Base-by-base conservation (phyloP, 1,139 yeast genomes). In the Ogataea hybrid region DNA sequence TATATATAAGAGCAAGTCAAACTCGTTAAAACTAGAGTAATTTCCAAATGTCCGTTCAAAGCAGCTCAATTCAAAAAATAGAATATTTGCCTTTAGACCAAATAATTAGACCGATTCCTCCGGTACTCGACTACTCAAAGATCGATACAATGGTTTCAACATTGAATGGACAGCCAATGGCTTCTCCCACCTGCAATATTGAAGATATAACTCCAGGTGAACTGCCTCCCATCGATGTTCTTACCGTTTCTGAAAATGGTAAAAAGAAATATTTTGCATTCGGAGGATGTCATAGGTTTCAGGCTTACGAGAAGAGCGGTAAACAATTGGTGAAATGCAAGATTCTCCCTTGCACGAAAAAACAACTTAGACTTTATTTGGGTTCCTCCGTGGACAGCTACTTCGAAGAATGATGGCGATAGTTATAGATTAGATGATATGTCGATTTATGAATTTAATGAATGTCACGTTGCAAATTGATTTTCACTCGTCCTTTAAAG, bases 201-300 rank as follows among this genome's bases (percentile, higher is more conserved):
- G 79, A 76, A 41, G 70, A 76, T 25, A 77, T 77, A 10, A 63
- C 65, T 0, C 65, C 88, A 0, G 88, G 89, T 0, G 84, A 81
- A 51, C 62, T 84, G 34, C 92, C 92, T 1, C 86, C 90, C 2
- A 72, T 87, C 21, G 96, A 86, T 60, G 89, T 86, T 0, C 66
- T 86, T 51, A 71, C 74, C 32, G 83, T 85, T 2, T 68, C 81
- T 35, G 84, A 83, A 36, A 59, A 72, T 9, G 92, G 88, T 0
- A 63, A 74, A 42, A 71, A 67, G 23, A 74, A 73, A 59, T 85
- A 81, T 57, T 86, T 85, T 65, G 95, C 94, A 2, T 82, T 85
- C 62, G 94, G 94, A 8, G 94, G 94, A 0, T 85, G 95, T 59
- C 95, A 85, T 58, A 63, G 95, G 48, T 80, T 85, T 52, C 94